A percentile compares a stretch with the other conserved stretches of the same genome.
Evolutionary conservation across 108 stramenopile genomes (phyloP).

Genomic region (Skeletonema tropicum): DNA sequence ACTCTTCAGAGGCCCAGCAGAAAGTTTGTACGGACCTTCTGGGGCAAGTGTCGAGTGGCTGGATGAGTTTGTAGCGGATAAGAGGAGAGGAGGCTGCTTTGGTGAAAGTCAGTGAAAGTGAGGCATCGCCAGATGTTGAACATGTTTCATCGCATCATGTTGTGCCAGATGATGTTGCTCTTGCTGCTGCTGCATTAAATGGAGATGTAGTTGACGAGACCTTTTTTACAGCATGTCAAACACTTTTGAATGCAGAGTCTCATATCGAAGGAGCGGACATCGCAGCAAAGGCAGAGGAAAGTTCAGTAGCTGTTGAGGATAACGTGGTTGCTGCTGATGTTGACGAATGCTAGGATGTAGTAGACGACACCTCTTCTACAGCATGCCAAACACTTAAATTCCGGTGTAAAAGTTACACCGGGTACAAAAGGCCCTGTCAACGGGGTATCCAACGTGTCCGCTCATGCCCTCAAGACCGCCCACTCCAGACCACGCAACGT

Average conservation of each 20-base stretch:
- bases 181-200: neutral
- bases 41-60: slow-evolving; percentile 74
- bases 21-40: slow-evolving; percentile 74
- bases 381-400: no score
- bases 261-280: neutral
- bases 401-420: no score
- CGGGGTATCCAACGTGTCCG: no score
- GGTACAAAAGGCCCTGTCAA: no score
- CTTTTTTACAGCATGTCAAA: neutral
- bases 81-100: slow-evolving; percentile 41
- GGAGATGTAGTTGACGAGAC: neutral
- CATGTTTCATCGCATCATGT: neutral
- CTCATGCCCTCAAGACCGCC: no score
- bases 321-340: neutral
- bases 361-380: no score
- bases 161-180: neutral
- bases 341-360: no score
- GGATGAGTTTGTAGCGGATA: slow-evolving; percentile 52
- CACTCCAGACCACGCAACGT: no score
- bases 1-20: slow-evolving; percentile 65
- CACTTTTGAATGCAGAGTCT: neutral
- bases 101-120: neutral
- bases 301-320: neutral
- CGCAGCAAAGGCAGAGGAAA: neutral
- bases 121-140: neutral